A percentile compares a stretch with the other conserved stretches of the same genome.
Evolutionary conservation across 2,329 filamentous ascomycete species (phyloP).

Genomic region (Penicillium vulpinum): DNA sequence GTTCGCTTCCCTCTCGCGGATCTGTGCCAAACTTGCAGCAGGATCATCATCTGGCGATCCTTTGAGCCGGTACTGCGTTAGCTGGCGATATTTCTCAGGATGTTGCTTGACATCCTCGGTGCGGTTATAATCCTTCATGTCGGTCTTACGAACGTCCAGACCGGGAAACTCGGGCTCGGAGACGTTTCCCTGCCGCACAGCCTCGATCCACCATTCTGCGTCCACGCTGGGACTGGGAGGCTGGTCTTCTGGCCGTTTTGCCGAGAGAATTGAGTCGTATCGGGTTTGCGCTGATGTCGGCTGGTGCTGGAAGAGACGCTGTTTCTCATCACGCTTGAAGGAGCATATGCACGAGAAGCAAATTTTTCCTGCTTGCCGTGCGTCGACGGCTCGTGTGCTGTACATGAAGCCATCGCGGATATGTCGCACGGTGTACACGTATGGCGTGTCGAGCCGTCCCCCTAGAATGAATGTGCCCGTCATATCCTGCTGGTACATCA

Average conservation of each 20-base stretch:
- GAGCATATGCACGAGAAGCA: conserved; percentile 56
- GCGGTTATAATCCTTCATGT: conserved; percentile 54
- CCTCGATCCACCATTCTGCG: conserved; percentile 37
- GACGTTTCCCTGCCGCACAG: conserved; percentile 27
- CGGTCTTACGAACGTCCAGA: conserved; percentile 53
- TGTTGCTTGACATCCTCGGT: conserved; percentile 24
- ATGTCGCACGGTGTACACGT: conserved; percentile 52
- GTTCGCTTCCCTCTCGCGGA: conserved; percentile 27
- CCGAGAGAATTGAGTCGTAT: conserved; percentile 32
- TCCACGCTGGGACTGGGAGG: conserved; percentile 37
- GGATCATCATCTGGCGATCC: conserved; percentile 41
- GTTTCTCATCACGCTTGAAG: conserved; percentile 50
- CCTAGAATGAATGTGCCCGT: conserved; percentile 55
- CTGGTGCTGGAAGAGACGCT: conserved; percentile 33
- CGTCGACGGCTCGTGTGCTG: conserved; percentile 54
- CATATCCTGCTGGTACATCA: conserved; percentile 44
- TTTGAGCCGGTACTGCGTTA: conserved; percentile 50
- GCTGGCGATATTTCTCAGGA: conserved; percentile 42
- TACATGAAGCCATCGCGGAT: conserved; percentile 55
- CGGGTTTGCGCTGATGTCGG: conserved; percentile 29
- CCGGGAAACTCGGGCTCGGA: conserved; percentile 39
- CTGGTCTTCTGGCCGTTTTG: conserved; percentile 37
- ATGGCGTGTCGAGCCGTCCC: conserved; percentile 50
- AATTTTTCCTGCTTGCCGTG: conserved; percentile 49
- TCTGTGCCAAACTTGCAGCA: conserved; percentile 11